A percentile compares a stretch with the other conserved stretches of the same genome.
Evolutionary conservation across 1,139 yeast species (phyloP).

Genomic region (Suhomyces ambrosiae): DNA sequence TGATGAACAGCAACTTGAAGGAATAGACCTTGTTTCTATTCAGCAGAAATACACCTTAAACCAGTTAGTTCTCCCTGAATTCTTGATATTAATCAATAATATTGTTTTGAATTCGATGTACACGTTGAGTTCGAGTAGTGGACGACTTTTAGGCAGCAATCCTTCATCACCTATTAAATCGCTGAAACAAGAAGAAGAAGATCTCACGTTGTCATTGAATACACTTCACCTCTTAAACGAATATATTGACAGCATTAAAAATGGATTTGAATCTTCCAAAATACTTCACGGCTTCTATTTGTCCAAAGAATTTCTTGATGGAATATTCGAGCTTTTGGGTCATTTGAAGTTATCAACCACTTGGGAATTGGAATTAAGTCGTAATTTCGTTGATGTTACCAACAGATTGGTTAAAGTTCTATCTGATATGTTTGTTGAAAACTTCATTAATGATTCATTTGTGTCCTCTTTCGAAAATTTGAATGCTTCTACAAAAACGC

Average conservation of each 20-base stretch:
- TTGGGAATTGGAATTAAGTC: slow-evolving; percentile 26
- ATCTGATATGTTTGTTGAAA: slow-evolving; percentile 37
- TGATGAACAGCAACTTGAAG: slow-evolving; percentile 1
- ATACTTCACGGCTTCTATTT: slow-evolving; percentile 28
- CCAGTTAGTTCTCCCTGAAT: slow-evolving; percentile 41
- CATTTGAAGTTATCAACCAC: slow-evolving; percentile 32
- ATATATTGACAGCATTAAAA: slow-evolving; percentile 33
- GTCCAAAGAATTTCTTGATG: slow-evolving; percentile 41
- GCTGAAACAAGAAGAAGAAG: slow-evolving; percentile 18
- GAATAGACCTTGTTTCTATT: slow-evolving; percentile 7
- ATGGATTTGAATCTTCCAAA: slow-evolving; percentile 30
- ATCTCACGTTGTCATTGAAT: slow-evolving; percentile 31
- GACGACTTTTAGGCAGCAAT: slow-evolving; percentile 39
- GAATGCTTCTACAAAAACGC: slow-evolving; percentile 28
- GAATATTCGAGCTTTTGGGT: slow-evolving; percentile 42
- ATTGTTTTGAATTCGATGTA: slow-evolving; percentile 41
- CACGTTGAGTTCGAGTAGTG: slow-evolving; percentile 33
- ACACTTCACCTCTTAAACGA: slow-evolving; percentile 39
- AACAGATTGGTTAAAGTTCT: slow-evolving; percentile 28
- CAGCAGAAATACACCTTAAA: slow-evolving; percentile 6
- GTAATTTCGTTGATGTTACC: slow-evolving; percentile 26
- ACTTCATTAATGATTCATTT: slow-evolving; percentile 23
- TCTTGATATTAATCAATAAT: slow-evolving; percentile 41
- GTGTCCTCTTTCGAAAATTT: slow-evolving; percentile 23
- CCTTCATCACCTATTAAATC: slow-evolving; percentile 35